Evolutionary conservation across 805 yeast genomes (phyloP).

Genomic region (Saturnispora saitoi): DNA sequence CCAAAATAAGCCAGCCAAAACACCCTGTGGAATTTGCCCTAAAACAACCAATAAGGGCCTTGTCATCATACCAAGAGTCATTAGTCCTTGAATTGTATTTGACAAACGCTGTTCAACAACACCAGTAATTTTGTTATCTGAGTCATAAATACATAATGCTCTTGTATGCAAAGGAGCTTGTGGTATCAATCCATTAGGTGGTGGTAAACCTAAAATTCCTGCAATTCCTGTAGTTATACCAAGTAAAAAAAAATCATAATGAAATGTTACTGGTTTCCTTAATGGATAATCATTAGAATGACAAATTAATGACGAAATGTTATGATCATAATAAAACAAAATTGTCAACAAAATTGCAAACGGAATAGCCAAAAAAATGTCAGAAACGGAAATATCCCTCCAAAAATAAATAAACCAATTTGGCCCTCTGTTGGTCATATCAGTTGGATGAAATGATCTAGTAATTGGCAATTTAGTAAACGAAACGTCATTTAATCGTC

Average conservation of each 20-base stretch:
- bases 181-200: slow-evolving; percentile 94
- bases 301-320: slow-evolving; percentile 87
- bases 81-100: slow-evolving; percentile 74
- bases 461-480: slow-evolving; percentile 63
- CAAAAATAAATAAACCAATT: slow-evolving; percentile 80
- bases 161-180: slow-evolving; percentile 93
- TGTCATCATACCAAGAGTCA: slow-evolving; percentile 82
- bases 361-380: slow-evolving; percentile 85
- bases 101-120: slow-evolving; percentile 89
- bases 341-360: slow-evolving; percentile 81
- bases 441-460: slow-evolving; percentile 68
- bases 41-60: slow-evolving; percentile 76
- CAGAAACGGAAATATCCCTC: slow-evolving; percentile 55
- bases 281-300: slow-evolving; percentile 77
- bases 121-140: slow-evolving; percentile 31
- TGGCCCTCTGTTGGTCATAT: slow-evolving; percentile 32
- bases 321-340: slow-evolving; percentile 90
- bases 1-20: slow-evolving; percentile 85
- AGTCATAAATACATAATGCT: slow-evolving; percentile 54
- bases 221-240: slow-evolving; percentile 84
- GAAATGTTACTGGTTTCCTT: slow-evolving; percentile 81
- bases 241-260: slow-evolving; percentile 80
- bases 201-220: slow-evolving; percentile 85
- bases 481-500: slow-evolving; percentile 47
- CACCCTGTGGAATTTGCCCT: slow-evolving; percentile 86